Conservation (phyloP, 2,329 filamentous ascomycete genomes). For the Penicillium sp. region DNA sequence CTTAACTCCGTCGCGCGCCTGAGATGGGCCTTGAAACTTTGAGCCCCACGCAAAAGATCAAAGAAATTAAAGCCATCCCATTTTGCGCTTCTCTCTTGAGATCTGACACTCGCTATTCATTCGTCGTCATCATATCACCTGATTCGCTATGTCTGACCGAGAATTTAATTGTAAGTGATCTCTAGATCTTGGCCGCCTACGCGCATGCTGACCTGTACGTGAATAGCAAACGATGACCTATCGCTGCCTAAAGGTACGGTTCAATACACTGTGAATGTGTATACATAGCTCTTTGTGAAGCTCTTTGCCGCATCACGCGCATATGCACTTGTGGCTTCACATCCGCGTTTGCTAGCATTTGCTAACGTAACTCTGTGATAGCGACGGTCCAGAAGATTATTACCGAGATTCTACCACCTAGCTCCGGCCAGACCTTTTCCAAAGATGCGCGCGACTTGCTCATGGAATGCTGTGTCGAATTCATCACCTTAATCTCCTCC, state of each 20-base stretch:
- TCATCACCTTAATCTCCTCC: conserved; percentile 96
- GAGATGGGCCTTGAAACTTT: conserved; percentile 8
- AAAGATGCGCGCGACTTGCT: conserved; percentile 93
- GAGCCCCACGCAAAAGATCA: conserved; percentile 22
- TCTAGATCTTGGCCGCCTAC: conserved; percentile 13
- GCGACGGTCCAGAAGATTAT: conserved; percentile 81
- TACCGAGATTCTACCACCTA: conserved; percentile 80
- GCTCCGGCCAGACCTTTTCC: conserved; percentile 78
- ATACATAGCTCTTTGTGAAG: not conserved
- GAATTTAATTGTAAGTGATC: conserved; percentile 50
- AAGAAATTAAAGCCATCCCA: conserved; percentile 10
- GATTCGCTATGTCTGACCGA: conserved; percentile 52
- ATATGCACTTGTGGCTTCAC: not conserved
- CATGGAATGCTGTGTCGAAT: conserved; percentile 98
- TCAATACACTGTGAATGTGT: not conserved
- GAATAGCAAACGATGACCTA: conserved; percentile 56
- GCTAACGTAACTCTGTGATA: conserved; percentile 30
- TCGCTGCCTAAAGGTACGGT: conserved; percentile 57
- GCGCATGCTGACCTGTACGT: conserved; percentile 21
- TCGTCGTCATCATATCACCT: not conserved
- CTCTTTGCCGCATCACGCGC: not conserved
- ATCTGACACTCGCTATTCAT: not conserved
- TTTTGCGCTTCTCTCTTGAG: not conserved
- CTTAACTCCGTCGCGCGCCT: conserved; percentile 14
- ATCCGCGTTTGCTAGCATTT: conserved; percentile 1